Conservation (phyloP, 208 protist species). For the Crithidia brevicula region DNA sequence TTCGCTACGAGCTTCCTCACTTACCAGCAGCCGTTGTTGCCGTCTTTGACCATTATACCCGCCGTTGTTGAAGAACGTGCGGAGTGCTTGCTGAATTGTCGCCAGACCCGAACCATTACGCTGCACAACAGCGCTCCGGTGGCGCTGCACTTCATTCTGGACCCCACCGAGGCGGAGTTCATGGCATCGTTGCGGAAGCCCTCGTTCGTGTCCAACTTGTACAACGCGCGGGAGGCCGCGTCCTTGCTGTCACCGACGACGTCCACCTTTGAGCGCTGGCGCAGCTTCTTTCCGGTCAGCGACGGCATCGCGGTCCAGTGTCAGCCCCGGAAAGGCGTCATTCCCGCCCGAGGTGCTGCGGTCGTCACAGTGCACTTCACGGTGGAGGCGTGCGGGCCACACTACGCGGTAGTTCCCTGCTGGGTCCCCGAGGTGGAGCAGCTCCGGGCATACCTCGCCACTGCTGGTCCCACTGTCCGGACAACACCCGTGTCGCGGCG, state of each 20-base stretch:
- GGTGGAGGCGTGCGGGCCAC: constrained; percentile 50
- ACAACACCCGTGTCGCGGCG: not conserved
- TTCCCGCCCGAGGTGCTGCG: constrained; percentile 51
- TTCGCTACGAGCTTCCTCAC: constrained; percentile 82
- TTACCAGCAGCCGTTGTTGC: constrained; percentile 70
- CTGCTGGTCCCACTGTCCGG: constrained; percentile 1
- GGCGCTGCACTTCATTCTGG: constrained; percentile 71
- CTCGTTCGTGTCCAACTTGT: not conserved
- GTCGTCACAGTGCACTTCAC: constrained; percentile 71
- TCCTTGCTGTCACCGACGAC: constrained; percentile 7
- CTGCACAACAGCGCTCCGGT: constrained; percentile 79
- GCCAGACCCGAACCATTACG: constrained; percentile 69
- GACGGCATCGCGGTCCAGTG: constrained; percentile 61
- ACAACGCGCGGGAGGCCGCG: not conserved
- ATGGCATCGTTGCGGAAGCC: constrained; percentile 19
- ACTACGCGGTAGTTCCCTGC: constrained; percentile 58
- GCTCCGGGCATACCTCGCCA: constrained; percentile 17
- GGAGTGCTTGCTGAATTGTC: constrained; percentile 75
- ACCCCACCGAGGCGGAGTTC: constrained; percentile 62
- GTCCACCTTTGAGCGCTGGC: constrained; percentile 33
- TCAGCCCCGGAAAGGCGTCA: constrained; percentile 61
- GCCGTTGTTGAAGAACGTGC: constrained; percentile 70
- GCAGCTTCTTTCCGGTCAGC: constrained; percentile 28
- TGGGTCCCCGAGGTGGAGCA: constrained; percentile 71
- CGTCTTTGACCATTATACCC: constrained; percentile 63